Percentiles rank a stretch among this genome's conserved stretches.
phyloP scores from a whole-genome alignment of 257 asterid genomes.

The Osmanthus fragrans region DNA sequence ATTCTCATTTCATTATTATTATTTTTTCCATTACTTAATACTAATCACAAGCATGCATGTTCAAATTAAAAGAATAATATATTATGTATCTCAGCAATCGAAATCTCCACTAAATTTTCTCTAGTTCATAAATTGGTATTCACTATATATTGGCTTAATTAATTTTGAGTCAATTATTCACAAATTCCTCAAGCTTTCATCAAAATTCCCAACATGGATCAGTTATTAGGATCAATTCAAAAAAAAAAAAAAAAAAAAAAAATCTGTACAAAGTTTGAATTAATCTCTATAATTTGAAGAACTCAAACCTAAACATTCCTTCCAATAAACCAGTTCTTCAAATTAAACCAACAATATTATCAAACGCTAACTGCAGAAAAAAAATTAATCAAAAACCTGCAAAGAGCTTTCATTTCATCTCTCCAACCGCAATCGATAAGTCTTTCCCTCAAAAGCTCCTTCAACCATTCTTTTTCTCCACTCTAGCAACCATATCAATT shows the following conservation, averaged over 20 bases:
- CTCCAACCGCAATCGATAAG: slow-evolving; percentile 71
- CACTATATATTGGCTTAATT: neutral
- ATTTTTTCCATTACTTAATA: neutral
- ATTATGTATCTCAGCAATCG: neutral
- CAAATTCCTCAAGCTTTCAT: neutral
- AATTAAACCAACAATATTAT: neutral
- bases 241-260: neutral
- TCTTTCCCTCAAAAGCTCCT: slow-evolving; percentile 63
- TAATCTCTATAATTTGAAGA: neutral
- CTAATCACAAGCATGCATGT: neutral
- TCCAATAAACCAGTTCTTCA: neutral
- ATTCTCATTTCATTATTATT: neutral
- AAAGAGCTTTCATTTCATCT: slow-evolving; percentile 61
- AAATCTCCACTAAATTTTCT: neutral
- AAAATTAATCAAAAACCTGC: slow-evolving; percentile 45
- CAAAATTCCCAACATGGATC: neutral
- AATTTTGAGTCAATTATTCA: neutral
- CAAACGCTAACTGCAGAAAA: neutral
- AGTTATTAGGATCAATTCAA: neutral
- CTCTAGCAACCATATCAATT: slow-evolving; percentile 24
- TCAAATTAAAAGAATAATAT: neutral
- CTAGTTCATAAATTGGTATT: neutral
- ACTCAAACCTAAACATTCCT: neutral
- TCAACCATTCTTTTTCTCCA: slow-evolving; percentile 60
- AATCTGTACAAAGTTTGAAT: neutral